Evolutionary conservation across 2,329 filamentous ascomycete species (phyloP).

Genomic region (Ophiostoma perfectum): DNA sequence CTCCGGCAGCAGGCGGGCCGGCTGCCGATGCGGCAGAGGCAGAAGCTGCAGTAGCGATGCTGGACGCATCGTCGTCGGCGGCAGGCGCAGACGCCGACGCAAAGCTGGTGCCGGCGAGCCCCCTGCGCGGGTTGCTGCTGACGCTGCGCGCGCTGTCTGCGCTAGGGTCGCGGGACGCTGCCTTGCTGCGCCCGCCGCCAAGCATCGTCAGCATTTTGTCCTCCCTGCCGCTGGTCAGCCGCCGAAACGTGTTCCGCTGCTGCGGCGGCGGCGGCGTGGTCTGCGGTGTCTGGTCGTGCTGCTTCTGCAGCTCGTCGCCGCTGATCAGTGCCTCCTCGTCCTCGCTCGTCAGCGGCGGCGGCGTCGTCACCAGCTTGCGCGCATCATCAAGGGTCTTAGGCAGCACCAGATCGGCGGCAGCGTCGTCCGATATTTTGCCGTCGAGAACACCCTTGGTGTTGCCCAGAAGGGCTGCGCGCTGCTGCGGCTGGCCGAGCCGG

Average conservation of each 20-base stretch:
- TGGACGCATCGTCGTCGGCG: conserved; percentile 35
- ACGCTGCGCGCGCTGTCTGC: conserved; percentile 65
- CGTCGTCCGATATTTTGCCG: neutral
- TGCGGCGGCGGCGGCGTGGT: conserved; percentile 15
- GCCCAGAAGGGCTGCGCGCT: conserved; percentile 30
- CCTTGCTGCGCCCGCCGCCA: conserved; percentile 46
- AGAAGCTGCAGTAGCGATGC: conserved; percentile 3
- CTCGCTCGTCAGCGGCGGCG: conserved; percentile 55
- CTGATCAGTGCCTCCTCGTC: conserved; percentile 54
- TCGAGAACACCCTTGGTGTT: conserved; percentile 31
- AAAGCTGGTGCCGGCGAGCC: neutral
- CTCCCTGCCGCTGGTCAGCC: conserved; percentile 36
- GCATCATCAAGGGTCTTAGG: conserved; percentile 93
- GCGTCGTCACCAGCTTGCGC: conserved; percentile 75
- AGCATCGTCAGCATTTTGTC: conserved; percentile 67
- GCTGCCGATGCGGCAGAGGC: too few species aligned
- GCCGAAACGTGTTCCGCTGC: conserved; percentile 10
- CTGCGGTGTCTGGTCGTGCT: conserved; percentile 17
- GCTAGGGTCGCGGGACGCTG: conserved; percentile 60
- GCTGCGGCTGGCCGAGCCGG: conserved; percentile 58
- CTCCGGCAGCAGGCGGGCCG: conserved; percentile 25
- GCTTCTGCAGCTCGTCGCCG: conserved; percentile 45
- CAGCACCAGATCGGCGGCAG: conserved; percentile 47
- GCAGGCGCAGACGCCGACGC: neutral
- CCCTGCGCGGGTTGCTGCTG: neutral